Evolutionary conservation across 1,284 basidiomycete species (phyloP), one percentile per base, ranked within the genome.

Genomic region (Papiliotrema flavescens): DNA sequence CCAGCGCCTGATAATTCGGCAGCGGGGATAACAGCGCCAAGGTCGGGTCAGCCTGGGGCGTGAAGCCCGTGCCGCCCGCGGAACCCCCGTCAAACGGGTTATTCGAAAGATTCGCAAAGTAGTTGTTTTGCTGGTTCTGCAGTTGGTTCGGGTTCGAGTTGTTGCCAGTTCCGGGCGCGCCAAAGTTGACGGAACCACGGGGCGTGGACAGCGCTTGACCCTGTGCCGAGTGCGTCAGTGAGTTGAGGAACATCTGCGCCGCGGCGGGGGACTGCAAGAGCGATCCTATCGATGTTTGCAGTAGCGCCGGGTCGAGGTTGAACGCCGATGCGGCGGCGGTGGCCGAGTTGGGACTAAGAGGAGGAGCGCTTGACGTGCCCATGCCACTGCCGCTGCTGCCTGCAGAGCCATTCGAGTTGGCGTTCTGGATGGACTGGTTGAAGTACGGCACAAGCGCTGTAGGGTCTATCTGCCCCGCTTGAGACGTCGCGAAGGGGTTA

Each of bases 161-260:
- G 3, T 8, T 42, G 3, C 19, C 19, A 20, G 26, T 2, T 8
- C 9, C 9, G 15, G 32, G 34, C 13, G 19, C 34, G 28, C 28
- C 28, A 11, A 32, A 32, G 11, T 32, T 32, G 47, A 44, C 48
- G 2, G 17, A 35, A 17, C 47, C 41, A 11, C 23, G 23, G 22
- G 59, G 59, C 17, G 64, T 59, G 4, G 61, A 53, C 6, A 74
- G 49, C 13, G 59, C 60, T 54, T 75, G 73, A 28, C 69, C 73
- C 54, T 75, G 73, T 1, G 58, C 56, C 14, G 61, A 63, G n/a
- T 59, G 57, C 49, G 67, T 73, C 24, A 77, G 62, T 22, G 83
- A 81, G 32, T 83, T 80, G 49, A 90, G 77, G 46, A 90, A 79
- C 60, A 85, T 84, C 61, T 89, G 86, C 54, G 90, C 80, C 60